Evolutionary conservation across 371 early-diverging fungal species (phyloP), one percentile per base, ranked within the genome.

Genomic region (Chytridium lagenaria): DNA sequence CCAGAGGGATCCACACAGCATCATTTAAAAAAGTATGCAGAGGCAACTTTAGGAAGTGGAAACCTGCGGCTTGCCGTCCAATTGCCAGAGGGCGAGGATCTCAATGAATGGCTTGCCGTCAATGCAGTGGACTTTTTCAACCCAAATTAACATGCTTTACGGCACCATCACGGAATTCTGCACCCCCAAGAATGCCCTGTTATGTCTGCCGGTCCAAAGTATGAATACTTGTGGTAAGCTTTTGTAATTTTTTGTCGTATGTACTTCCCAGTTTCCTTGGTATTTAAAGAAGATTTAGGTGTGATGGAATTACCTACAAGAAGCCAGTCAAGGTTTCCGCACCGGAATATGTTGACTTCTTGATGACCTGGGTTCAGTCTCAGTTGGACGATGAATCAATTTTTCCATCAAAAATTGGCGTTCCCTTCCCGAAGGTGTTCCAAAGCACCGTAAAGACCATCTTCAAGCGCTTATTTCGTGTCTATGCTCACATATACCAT

Each of bases 111-210:
- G 96, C 83, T 95, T 3, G 95, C 96, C 12, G 92, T 92, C 68
- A 92, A 94, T 80, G 88, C 89, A 0, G 92, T 94, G n/a, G 96
- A 95, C 81, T 95, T 95, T 78, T 95, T 90, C 85, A 94, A 94
- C n/a, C 84, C 95, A 95, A 76, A 87, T 92, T 72, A 95, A 94
- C 83, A 87, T 95, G 89, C 82, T 95, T 12, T 95, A 92, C 78
- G 93, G 92, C 59, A 90, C 94, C 2, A 87, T 95, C 66, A 88
- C 91, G 44, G 93, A 95, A 78, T 85, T 85, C 77, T 87, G 88
- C 79, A 95, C 95, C 89, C 91, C 26, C 86, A 88, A 59, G 82
- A 84, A 19, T 95, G 96, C 75, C 92, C 95, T 0, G 83, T 88
- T 59, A 95, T 95, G 96, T 89, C 92, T 19, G 96, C 95, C 12